Conservation (phyloP, 1,284 basidiomycete species). For the Chalciporus sp. region DNA sequence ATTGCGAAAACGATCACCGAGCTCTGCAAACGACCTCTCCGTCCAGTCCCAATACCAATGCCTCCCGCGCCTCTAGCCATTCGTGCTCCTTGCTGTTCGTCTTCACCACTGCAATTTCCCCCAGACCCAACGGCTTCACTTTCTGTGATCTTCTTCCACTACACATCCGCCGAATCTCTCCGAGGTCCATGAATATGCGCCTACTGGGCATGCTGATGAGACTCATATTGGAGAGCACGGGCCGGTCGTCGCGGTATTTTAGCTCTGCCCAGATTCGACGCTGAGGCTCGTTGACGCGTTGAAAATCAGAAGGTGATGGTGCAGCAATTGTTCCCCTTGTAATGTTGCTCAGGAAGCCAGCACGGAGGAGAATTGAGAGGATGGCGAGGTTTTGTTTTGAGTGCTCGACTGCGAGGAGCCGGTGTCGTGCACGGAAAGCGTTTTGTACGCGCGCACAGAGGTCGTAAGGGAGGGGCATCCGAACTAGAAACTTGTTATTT, state of each 20-base stretch:
- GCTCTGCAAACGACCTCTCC: slow-evolving; percentile 81
- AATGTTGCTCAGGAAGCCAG: slow-evolving; percentile 82
- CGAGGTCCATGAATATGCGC: slow-evolving; percentile 70
- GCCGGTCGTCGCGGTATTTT: slow-evolving; percentile 86
- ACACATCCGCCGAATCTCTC: slow-evolving; percentile 75
- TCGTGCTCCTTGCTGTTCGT: slow-evolving; percentile 71
- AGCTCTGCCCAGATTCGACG: slow-evolving; percentile 86
- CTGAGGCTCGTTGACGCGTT: slow-evolving; percentile 55
- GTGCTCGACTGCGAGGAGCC: slow-evolving; percentile 72
- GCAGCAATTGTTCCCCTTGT: slow-evolving; percentile 76
- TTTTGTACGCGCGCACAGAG: slow-evolving; percentile 87
- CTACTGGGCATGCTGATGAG: slow-evolving; percentile 37
- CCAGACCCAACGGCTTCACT: slow-evolving; percentile 76
- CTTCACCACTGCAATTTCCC: slow-evolving; percentile 83
- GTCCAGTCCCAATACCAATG: slow-evolving; percentile 58
- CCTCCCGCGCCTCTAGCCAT: slow-evolving; percentile 60
- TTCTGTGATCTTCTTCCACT: slow-evolving; percentile 71
- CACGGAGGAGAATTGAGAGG: slow-evolving; percentile 81
- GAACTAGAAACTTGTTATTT: not conserved
- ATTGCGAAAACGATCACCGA: slow-evolving; percentile 37
- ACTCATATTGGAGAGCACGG: slow-evolving; percentile 61
- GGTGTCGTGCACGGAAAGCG: slow-evolving; percentile 82
- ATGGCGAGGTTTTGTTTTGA: slow-evolving; percentile 83
- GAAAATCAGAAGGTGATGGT: slow-evolving; percentile 66
- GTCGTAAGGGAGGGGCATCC: slow-evolving; percentile 74